Percentiles rank a stretch among this genome's conserved stretches.
phyloP scores from a whole-genome alignment of 1,284 basidiomycete species.

The Xerocomus alliaceus region DNA sequence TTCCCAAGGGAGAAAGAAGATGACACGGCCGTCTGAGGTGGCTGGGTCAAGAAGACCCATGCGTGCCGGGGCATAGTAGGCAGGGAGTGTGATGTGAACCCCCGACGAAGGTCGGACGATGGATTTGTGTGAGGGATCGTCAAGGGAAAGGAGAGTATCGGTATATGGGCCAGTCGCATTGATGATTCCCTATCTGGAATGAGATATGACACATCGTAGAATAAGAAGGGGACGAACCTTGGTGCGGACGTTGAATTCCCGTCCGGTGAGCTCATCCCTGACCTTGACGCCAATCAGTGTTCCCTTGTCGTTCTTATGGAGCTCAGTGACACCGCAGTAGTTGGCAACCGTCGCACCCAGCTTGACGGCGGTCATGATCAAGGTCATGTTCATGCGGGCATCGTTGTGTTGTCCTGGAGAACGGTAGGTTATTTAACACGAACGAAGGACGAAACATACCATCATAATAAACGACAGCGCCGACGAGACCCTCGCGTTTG shows the following conservation, averaged over 20 bases:
- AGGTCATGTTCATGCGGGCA: constrained; percentile 95
- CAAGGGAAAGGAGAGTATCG: constrained; percentile 86
- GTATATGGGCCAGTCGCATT: constrained; percentile 97
- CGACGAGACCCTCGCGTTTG: constrained; percentile 90
- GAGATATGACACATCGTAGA: background rate
- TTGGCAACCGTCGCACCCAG: constrained; percentile 91
- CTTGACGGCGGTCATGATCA: constrained; percentile 93
- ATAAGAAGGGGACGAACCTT: constrained; percentile 56
- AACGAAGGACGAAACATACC: constrained; percentile 53
- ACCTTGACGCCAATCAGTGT: constrained; percentile 80
- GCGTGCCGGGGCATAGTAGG: constrained; percentile 93
- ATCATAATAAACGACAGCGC: constrained; percentile 97
- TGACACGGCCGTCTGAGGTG: constrained; percentile 95
- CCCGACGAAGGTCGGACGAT: constrained; percentile 95
- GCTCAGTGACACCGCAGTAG: constrained; percentile 84
- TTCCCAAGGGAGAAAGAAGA: constrained; percentile 99
- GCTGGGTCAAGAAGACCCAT: constrained; percentile 97
- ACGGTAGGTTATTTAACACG: background rate
- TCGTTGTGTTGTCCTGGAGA: constrained; percentile 93
- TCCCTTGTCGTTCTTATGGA: constrained; percentile 75
- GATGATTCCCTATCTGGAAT: constrained; percentile 73
- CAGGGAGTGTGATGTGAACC: constrained; percentile 95
- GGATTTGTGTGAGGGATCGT: constrained; percentile 81
- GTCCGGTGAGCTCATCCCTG: constrained; percentile 84
- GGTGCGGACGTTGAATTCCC: constrained; percentile 83